Evolutionary conservation across 441 rosid species (phyloP).

Genomic region (Gossypium laxum): DNA sequence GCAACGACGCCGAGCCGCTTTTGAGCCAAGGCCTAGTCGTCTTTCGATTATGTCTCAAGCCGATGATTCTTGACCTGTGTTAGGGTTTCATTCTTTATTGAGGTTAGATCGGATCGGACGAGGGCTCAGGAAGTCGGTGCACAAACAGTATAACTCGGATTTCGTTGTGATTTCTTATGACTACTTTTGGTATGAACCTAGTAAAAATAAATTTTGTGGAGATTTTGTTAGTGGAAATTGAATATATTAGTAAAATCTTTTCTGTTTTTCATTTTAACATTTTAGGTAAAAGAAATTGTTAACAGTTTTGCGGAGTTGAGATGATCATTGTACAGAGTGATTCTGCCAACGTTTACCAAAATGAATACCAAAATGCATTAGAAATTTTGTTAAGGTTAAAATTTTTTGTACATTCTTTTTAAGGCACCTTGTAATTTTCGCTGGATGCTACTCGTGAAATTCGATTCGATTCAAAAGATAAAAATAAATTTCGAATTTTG

Average conservation of each 20-base stretch:
- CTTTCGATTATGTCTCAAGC: constrained; percentile 31
- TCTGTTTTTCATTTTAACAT: background rate
- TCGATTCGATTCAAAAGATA: too few relatives aligned
- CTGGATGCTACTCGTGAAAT: too few relatives aligned
- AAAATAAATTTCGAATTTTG: too few relatives aligned
- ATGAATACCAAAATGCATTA: too few relatives aligned
- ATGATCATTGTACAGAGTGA: too few relatives aligned
- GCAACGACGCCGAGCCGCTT: constrained; percentile 27
- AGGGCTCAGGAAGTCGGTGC: background rate
- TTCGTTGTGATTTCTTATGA: background rate
- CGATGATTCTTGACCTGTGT: background rate
- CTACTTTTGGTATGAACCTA: too few relatives aligned
- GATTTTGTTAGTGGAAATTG: background rate
- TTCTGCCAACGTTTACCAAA: too few relatives aligned
- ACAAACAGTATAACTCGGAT: background rate
- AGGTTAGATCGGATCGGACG: background rate
- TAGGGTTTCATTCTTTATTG: background rate
- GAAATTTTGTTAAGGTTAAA: too few relatives aligned
- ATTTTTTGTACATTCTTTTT: too few relatives aligned
- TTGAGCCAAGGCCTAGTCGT: constrained; percentile 35
- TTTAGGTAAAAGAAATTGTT: too few relatives aligned
- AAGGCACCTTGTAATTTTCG: too few relatives aligned
- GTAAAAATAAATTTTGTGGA: background rate
- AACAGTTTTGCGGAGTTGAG: background rate
- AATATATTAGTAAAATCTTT: background rate